Conservation (phyloP, 306 rosid species). For the Trichosanthes truncata region DNA sequence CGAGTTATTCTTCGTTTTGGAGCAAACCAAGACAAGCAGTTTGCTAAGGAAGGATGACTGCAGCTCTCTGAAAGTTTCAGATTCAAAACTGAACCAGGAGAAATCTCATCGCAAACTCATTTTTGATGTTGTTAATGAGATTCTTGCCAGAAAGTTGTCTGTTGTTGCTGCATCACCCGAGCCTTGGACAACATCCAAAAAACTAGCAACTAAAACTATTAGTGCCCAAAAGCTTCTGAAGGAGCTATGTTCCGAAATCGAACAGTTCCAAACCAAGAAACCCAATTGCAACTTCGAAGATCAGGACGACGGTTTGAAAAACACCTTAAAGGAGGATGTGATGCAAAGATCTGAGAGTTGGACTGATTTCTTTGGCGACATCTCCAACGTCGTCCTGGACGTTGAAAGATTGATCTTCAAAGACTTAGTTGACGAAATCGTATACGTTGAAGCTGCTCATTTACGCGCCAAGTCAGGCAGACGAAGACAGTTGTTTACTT, state of each 20-base stretch:
- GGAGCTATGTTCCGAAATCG: slow-evolving; percentile 73
- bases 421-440: slow-evolving; percentile 68
- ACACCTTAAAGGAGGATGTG: slow-evolving; percentile 53
- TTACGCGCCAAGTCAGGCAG: slow-evolving; percentile 47
- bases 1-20: slow-evolving; percentile 81
- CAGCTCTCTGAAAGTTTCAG: slow-evolving; percentile 23
- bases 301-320: slow-evolving; percentile 47
- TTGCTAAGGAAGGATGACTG: slow-evolving; percentile 47
- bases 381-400: slow-evolving; percentile 56
- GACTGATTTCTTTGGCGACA: slow-evolving; percentile 52
- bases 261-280: slow-evolving; percentile 48
- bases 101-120: slow-evolving; percentile 70
- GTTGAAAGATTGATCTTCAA: slow-evolving; percentile 70
- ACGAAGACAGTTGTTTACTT: slow-evolving; percentile 38
- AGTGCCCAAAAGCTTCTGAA: slow-evolving; percentile 83
- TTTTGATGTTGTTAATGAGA: slow-evolving; percentile 76
- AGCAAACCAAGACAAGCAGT: slow-evolving; percentile 83
- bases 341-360: slow-evolving; percentile 51
- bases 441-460: slow-evolving; percentile 58
- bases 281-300: slow-evolving; percentile 28
- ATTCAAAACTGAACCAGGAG: slow-evolving; percentile 19
- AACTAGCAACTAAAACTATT: slow-evolving; percentile 52
- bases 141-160: slow-evolving; percentile 48
- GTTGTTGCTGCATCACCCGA: slow-evolving; percentile 28
- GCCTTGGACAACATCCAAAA: slow-evolving; percentile 52